Evolutionary conservation across 1,139 yeast genomes (phyloP).

Genomic region (Hanseniaspora uvarum): DNA sequence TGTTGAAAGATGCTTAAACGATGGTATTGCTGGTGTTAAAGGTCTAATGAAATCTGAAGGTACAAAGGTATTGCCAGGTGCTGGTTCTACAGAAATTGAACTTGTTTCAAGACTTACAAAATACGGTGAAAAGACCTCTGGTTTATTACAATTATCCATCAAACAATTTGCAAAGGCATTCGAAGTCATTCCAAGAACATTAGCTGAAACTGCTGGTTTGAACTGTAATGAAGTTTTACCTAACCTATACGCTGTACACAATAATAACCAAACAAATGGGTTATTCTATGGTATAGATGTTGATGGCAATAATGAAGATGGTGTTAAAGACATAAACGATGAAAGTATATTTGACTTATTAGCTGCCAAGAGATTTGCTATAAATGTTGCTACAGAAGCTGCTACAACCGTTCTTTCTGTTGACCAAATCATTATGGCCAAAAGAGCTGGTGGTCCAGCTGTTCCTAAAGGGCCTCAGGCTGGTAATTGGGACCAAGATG

Average conservation of each 20-base stretch:
- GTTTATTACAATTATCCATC: conserved; percentile 82
- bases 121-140: conserved; percentile 90
- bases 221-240: conserved; percentile 83
- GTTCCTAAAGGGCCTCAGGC: conserved; percentile 78
- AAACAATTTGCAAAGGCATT: conserved; percentile 90
- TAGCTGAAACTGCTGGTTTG: conserved; percentile 90
- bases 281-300: conserved; percentile 59
- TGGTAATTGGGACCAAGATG: conserved; percentile 97
- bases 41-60: conserved; percentile 54
- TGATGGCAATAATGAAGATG: conserved; percentile 54
- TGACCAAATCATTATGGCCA: conserved; percentile 70
- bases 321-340: conserved; percentile 58
- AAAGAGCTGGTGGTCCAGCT: conserved; percentile 92
- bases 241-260: conserved; percentile 75
- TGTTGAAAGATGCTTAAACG: conserved; percentile 93
- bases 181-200: conserved; percentile 83
- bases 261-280: conserved; percentile 30
- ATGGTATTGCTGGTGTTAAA: conserved; percentile 87
- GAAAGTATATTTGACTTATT: conserved; percentile 70
- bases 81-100: conserved; percentile 94
- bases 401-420: conserved; percentile 69
- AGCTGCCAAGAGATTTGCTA: conserved; percentile 74
- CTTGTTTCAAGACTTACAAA: conserved; percentile 67
- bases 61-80: conserved; percentile 75
- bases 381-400: conserved; percentile 90